A percentile compares a stretch with the other conserved stretches of the same genome.
Evolutionary conservation across 108 stramenopile species (phyloP).

Genomic region (Nitzschia inconspicua): DNA sequence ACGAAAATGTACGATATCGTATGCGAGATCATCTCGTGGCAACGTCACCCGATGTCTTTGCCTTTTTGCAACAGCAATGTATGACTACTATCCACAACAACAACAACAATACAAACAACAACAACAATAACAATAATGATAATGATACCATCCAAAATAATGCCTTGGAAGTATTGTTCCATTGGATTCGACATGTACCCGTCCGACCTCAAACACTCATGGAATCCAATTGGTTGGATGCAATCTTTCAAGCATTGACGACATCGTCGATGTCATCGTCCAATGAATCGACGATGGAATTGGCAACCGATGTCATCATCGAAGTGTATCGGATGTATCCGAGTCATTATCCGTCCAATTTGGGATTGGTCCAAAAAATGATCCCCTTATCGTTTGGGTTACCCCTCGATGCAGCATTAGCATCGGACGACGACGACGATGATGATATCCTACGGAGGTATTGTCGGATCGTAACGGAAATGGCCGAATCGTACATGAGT

Average conservation of each 20-base stretch:
- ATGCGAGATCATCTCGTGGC: conserved; percentile 57
- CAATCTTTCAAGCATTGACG: conserved; percentile 27
- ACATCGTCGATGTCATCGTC: too few relatives aligned
- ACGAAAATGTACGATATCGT: conserved; percentile 52
- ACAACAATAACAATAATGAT: too few relatives aligned
- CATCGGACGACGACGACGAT: conserved; percentile 78
- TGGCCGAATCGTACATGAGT: conserved; percentile 93
- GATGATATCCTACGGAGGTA: conserved; percentile 83
- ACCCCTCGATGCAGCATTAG: conserved; percentile 43
- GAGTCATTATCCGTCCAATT: conserved; percentile 42
- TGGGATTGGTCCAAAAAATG: conserved; percentile 60
- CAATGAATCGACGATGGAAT: conserved; percentile 49
- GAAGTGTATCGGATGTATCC: conserved; percentile 82
- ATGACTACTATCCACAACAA: too few relatives aligned
- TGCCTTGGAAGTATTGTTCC: conserved; percentile 50
- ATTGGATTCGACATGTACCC: conserved; percentile 80
- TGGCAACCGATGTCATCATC: conserved; percentile 84
- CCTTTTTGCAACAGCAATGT: conserved; percentile 42
- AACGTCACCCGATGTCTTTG: conserved; percentile 37
- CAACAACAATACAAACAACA: too few relatives aligned
- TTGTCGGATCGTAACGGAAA: conserved; percentile 90
- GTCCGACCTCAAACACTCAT: conserved; percentile 45
- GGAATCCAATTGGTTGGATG: conserved; percentile 29
- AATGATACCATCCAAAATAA: conserved; percentile 6
- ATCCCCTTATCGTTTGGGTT: conserved; percentile 65